phyloP scores from a whole-genome alignment of 768 basidiomycete genomes.

The Gymnopilus junonius region DNA sequence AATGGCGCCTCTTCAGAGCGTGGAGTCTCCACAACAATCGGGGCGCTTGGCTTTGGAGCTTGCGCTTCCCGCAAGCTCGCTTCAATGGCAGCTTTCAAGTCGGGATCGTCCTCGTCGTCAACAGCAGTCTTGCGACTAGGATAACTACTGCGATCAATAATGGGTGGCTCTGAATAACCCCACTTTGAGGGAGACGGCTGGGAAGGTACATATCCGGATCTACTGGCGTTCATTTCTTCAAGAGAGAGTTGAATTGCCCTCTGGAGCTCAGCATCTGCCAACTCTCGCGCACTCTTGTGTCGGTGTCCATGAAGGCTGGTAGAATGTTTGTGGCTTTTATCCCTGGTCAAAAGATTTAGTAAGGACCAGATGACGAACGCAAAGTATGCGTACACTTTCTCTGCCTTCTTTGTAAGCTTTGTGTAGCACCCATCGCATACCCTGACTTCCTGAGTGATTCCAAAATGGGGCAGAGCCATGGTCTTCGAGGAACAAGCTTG shows the following conservation, averaged over 20 bases:
- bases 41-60: slow-evolving; percentile 80
- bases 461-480: slow-evolving; percentile 89
- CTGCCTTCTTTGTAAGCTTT: slow-evolving; percentile 73
- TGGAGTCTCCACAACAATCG: slow-evolving; percentile 60
- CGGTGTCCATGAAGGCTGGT: slow-evolving; percentile 57
- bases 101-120: slow-evolving; percentile 86
- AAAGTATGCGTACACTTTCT: slow-evolving; percentile 50
- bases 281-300: slow-evolving; percentile 60
- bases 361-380: not conserved
- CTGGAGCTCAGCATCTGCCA: slow-evolving; percentile 87
- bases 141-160: slow-evolving; percentile 59
- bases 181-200: slow-evolving; percentile 59
- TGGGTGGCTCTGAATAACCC: slow-evolving; percentile 73
- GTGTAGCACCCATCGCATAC: slow-evolving; percentile 90
- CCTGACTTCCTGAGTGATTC: slow-evolving; percentile 89
- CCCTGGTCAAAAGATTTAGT: slow-evolving; percentile 27
- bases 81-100: slow-evolving; percentile 92
- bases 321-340: slow-evolving; percentile 58
- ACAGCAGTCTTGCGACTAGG: slow-evolving; percentile 32
- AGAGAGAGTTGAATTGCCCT: slow-evolving; percentile 92
- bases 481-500: slow-evolving; percentile 88
- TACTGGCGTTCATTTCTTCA: slow-evolving; percentile 66
- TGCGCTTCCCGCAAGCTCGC: slow-evolving; percentile 89
- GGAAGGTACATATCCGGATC: slow-evolving; percentile 71
- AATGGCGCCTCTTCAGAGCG: slow-evolving; percentile 44